Base-by-base conservation (phyloP, 179 eudicot species). In the Heliamphora pulchella region DNA sequence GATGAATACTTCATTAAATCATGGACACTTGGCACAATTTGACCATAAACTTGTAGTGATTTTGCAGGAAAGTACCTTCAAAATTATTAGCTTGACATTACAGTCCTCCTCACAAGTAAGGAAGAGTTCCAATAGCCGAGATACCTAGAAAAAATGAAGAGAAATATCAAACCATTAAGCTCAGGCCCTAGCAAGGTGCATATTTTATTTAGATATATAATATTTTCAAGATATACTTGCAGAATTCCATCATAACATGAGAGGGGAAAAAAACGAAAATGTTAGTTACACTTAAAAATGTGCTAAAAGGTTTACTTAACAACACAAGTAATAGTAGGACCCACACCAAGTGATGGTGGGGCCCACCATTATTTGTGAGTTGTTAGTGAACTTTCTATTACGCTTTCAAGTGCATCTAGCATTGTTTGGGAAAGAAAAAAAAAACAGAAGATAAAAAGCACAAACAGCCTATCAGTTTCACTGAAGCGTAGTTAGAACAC, bases 11-110 rank as follows among this genome's bases (percentile, higher is more conserved):
- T 22, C 43, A 78, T 48, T 22, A 3, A 50, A 57, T 53, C 18
- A 31, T 7, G 18, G 65, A 9, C 44, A 46, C 20, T 11, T 41
- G 13, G 31, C 11, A 44, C 55, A 79, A 68, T 11, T 44, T 71
- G 67, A 71, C 46, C 43, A 78, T 22, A 59, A 22, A 82, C 54
- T 65, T 68, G 64, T 13, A 48, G 55, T 39, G 66, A 74, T 50
- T 61, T 57, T 48, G 13, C 13, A 48, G 20, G 22, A 43, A 22
- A 82, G 43, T 86, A 95, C 98, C 98, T 95, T 91, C 83, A 95
- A n/a, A 59, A 95, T 87, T 84, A 95, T 84, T 83, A 95, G 78
- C 85, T 91, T 93, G 83, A 91, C 93, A 84, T 80, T 81, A 80
- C 81, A 83, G 82, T 93, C 97, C 79, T 87, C 86, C 84, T 91